Conservation (phyloP, 495 filamentous ascomycete species). For the Aspergillus cristatus region DNA sequence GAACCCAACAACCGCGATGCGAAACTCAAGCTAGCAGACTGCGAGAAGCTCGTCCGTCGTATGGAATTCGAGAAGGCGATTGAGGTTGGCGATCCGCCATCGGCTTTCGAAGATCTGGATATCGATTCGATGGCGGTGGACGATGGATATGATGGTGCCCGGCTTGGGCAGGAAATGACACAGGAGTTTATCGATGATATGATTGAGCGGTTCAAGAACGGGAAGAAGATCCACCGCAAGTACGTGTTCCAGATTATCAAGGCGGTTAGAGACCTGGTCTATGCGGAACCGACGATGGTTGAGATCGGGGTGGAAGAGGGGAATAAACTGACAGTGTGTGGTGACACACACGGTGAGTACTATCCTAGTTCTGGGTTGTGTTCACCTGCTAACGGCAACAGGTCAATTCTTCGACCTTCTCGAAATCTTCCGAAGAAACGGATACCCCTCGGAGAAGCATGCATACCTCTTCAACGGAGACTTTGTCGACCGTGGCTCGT, state of each 20-base stretch:
- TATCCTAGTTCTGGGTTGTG: neutral
- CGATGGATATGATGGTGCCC: constrained; percentile 72
- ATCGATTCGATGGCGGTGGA: constrained; percentile 79
- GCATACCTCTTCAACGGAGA: constrained; percentile 98
- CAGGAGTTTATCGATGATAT: constrained; percentile 95
- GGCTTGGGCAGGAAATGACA: constrained; percentile 77
- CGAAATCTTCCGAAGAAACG: constrained; percentile 90
- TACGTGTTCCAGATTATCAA: constrained; percentile 95
- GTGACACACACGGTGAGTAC: constrained; percentile 82
- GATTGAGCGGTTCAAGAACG: constrained; percentile 89
- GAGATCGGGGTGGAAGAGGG: constrained; percentile 76
- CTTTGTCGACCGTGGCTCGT: constrained; percentile 95
- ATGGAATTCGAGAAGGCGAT: constrained; percentile 91
- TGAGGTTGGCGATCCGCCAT: constrained; percentile 83
- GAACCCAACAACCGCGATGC: constrained; percentile 84
- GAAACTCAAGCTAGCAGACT: constrained; percentile 79
- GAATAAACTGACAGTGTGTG: constrained; percentile 82
- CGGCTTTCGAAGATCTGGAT: constrained; percentile 83
- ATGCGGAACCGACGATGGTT: constrained; percentile 93
- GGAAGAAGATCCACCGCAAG: constrained; percentile 91
- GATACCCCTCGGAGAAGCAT: constrained; percentile 72
- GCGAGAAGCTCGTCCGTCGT: constrained; percentile 84
- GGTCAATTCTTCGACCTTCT: constrained; percentile 98
- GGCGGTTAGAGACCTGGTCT: constrained; percentile 80
- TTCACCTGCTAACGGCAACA: constrained; percentile 21